Evolutionary conservation across 345 rosid species (phyloP).

Genomic region (Adansonia digitata): DNA sequence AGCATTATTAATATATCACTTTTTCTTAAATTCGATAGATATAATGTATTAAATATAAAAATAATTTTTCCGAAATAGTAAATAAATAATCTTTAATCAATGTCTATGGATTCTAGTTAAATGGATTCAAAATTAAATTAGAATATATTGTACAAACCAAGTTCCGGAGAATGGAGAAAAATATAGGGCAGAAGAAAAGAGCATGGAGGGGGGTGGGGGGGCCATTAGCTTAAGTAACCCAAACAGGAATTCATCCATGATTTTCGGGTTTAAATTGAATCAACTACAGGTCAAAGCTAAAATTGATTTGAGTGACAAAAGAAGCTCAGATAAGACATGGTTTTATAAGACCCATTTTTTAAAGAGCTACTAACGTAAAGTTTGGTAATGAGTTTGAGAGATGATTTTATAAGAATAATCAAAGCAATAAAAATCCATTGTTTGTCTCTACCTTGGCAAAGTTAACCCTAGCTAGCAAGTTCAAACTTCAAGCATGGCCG

Average conservation of each 20-base stretch:
- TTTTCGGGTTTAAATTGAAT: neutral
- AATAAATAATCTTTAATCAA: no score
- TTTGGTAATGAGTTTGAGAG: neutral
- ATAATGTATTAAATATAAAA: no score
- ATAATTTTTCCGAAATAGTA: no score
- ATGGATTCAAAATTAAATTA: no score
- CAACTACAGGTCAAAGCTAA: neutral
- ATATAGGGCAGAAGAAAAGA: no score
- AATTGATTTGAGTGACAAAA: neutral
- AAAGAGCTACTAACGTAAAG: neutral
- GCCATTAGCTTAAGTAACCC: neutral
- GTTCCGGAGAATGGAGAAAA: no score
- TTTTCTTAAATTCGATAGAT: no score
- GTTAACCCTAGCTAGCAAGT: neutral
- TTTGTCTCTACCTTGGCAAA: neutral
- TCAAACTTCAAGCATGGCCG: neutral
- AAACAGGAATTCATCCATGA: neutral
- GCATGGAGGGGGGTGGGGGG: neutral
- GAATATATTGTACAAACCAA: no score
- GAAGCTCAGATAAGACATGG: neutral
- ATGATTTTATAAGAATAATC: neutral
- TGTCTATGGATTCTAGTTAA: no score
- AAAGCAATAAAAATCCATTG: neutral
- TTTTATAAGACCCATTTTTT: neutral
- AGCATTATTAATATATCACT: no score